Base-by-base conservation (phyloP, 257 asterid genomes). In the Salvia hispanica region DNA sequence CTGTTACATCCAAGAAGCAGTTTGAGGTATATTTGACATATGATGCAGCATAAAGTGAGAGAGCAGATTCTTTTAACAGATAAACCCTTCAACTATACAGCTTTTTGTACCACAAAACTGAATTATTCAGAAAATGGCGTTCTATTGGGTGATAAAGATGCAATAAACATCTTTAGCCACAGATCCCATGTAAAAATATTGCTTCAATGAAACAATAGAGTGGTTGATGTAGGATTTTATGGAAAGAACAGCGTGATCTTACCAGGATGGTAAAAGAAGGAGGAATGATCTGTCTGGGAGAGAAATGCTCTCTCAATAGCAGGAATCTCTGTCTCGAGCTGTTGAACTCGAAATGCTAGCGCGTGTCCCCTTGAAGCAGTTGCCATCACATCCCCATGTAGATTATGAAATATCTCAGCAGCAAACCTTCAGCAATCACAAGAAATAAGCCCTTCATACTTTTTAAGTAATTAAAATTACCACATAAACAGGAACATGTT, bases 311-410 rank as follows among this genome's bases (percentile, higher is more conserved):
- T 91, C 85, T 94, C 98, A 53, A 94, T 80, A 64, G 74, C 71
- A 31, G 95, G 98, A 71, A 91, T 74, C 48, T 91, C 96, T 31
- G 83, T 75, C 84, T 94, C 99, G 3, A 94, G 94, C 77, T 94
- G 96, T 62, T 91, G 96, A 45, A 91, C 98, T 36, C 99, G 88
- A 78, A 59, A 72, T 78, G 77, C 82, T 76, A 94, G 73, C 72
- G 77, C 81, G 67, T 91, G 96, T 74, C 99, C 98, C 77, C 96
- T 89, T 62, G 98, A 80, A 75, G 99, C 92, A 78, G 99, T 94
- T 64, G 75, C 88, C 92, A 86, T 78, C 74, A 91, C 93, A 69
- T 94, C 92, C 66, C 91, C 98, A 52, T 94, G 96, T 43, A 94
- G 86, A 72, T 87, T 84, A 73, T 85, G 96, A 79, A 94, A 94